These are phyloP conservation scores for Pleurotus ostreatus DNA, from an alignment of 768 basidiomycete species.

Conservation along the genomic window DNA sequence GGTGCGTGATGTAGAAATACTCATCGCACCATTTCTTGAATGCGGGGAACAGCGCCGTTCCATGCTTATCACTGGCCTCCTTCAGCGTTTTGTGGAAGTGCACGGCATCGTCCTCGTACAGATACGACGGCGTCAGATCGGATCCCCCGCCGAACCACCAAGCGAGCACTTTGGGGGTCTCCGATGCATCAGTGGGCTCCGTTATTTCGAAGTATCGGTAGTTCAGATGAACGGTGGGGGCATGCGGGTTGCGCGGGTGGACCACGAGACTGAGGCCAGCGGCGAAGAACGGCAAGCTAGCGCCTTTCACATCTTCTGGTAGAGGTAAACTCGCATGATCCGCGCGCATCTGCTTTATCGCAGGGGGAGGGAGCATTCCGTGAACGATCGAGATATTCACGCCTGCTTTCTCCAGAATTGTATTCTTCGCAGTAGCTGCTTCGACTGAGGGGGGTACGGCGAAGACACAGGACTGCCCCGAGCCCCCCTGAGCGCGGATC, in stretches of 20 bases:
- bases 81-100: conserved; percentile 86
- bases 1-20: conserved; percentile 92
- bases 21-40: conserved; percentile 98
- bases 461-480: conserved; percentile 83
- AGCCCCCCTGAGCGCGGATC: conserved; percentile 70
- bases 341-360: conserved; percentile 92
- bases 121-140: conserved; percentile 91
- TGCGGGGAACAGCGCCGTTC: conserved; percentile 59
- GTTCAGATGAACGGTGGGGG: conserved; percentile 93
- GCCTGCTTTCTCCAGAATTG: conserved; percentile 90
- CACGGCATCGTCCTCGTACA: conserved; percentile 79
- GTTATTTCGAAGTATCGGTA: conserved; percentile 97
- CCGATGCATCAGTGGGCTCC: conserved; percentile 32
- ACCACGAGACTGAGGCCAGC: conserved; percentile 91
- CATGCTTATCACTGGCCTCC: conserved; percentile 70
- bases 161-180: conserved; percentile 57
- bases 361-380: conserved; percentile 81
- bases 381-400: conserved; percentile 94
- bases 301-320: conserved; percentile 39
- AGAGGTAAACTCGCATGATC: conserved; percentile 80
- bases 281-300: conserved; percentile 86
- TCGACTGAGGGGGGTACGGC: conserved; percentile 39
- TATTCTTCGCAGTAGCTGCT: conserved; percentile 21
- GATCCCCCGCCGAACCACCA: conserved; percentile 99
- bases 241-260: conserved; percentile 90